A percentile compares a stretch with the other conserved stretches of the same genome.
Evolutionary conservation across 2,329 filamentous ascomycete species (phyloP).

Genomic region (Ophiostoma ulmi): DNA sequence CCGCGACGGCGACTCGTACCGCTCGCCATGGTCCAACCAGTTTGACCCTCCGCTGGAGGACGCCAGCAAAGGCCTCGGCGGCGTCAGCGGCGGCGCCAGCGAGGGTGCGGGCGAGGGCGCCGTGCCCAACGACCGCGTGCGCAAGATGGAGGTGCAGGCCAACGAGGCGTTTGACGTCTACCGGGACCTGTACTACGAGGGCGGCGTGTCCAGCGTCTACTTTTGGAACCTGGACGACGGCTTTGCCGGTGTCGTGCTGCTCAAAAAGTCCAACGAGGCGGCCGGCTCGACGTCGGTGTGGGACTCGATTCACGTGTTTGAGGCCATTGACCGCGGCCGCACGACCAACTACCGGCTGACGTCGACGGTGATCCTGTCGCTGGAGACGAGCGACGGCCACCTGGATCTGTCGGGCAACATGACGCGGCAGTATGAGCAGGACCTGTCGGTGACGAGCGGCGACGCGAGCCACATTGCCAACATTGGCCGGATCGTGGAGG

Average conservation of each 20-base stretch:
- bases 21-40: constrained; percentile 98
- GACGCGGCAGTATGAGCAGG: constrained; percentile 92
- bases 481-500: constrained; percentile 88
- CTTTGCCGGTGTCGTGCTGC: constrained; percentile 88
- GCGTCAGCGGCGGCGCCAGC: constrained; percentile 48
- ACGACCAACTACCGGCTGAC: constrained; percentile 97
- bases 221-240: constrained; percentile 98
- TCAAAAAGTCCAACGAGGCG: constrained; percentile 72
- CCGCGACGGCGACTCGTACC: constrained; percentile 95
- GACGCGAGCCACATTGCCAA: constrained; percentile 94
- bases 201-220: constrained; percentile 91
- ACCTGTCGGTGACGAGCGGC: constrained; percentile 73
- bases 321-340: constrained; percentile 86
- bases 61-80: constrained; percentile 44
- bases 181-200: constrained; percentile 93
- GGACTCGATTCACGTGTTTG: constrained; percentile 99
- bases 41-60: constrained; percentile 85
- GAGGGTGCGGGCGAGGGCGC: constrained; percentile 70
- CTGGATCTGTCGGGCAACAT: constrained; percentile 96
- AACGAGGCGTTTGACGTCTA: constrained; percentile 98
- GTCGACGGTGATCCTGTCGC: constrained; percentile 87
- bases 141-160: constrained; percentile 87
- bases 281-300: constrained; percentile 62
- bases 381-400: constrained; percentile 65
- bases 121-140: constrained; percentile 81